phyloP scores from a whole-genome alignment of 176 grass and related monocot species.

The Triticum dicoccoides region DNA sequence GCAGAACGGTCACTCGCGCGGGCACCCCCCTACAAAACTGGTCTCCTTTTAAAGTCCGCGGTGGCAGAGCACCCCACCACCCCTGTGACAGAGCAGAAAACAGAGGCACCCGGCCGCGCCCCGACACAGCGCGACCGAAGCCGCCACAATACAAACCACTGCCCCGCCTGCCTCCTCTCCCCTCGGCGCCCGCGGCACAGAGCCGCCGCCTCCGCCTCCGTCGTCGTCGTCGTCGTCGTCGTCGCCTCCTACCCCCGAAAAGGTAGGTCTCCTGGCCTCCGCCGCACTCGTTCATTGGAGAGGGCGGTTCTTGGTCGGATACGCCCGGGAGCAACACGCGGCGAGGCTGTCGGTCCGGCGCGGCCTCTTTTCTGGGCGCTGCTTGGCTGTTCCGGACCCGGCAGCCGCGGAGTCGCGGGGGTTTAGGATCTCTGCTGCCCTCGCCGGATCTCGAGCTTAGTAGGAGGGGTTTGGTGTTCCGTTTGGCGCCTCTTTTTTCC shows the following conservation, averaged over 20 bases:
- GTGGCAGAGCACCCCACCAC: not conserved
- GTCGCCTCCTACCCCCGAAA: not conserved
- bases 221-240: too few relatives aligned
- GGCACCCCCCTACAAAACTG: not conserved
- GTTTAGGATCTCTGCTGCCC: slow-evolving; percentile 10
- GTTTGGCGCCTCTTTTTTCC: slow-evolving; percentile 5
- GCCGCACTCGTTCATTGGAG: slow-evolving; percentile 2
- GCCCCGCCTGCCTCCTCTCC: not conserved
- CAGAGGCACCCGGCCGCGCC: not conserved
- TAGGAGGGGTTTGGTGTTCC: slow-evolving; percentile 8
- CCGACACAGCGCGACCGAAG: not conserved
- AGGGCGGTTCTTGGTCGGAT: slow-evolving; percentile 5
- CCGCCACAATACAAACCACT: slow-evolving; percentile 21
- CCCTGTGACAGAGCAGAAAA: slow-evolving; percentile 28
- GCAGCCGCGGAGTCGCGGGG: not conserved
- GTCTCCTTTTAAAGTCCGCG: slow-evolving; percentile 28
- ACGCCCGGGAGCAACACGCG: not conserved
- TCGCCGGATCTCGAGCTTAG: slow-evolving; percentile 28
- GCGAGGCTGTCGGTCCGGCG: not conserved
- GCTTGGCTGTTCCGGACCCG: not conserved
- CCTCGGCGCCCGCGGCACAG: not conserved
- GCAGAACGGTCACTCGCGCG: not conserved
- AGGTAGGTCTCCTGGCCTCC: slow-evolving; percentile 13
- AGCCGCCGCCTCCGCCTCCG: not conserved
- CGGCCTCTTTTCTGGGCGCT: not conserved